phyloP scores from a whole-genome alignment of 768 basidiomycete species.

The Pseudohyphozyma bogoriensis region DNA sequence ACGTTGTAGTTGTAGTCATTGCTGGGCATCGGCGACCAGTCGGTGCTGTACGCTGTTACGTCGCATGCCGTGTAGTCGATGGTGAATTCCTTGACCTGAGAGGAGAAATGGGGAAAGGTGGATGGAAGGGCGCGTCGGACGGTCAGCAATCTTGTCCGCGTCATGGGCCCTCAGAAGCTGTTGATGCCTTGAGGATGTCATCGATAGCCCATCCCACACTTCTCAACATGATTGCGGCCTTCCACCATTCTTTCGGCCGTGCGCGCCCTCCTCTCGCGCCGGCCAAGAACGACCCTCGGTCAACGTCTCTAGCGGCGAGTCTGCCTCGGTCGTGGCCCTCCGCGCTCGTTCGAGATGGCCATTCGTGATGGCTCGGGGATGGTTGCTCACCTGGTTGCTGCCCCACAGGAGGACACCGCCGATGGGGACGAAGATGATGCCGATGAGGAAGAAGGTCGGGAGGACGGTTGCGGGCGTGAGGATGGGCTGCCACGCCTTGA shows the following conservation, averaged over 20 bases:
- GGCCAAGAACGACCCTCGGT: too few species aligned
- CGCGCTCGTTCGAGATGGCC: too few species aligned
- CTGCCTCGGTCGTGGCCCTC: too few species aligned
- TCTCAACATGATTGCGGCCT: too few species aligned
- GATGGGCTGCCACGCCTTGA: slow-evolving; percentile 99
- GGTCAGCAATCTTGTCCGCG: too few species aligned
- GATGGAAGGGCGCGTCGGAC: too few species aligned
- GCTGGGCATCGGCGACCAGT: slow-evolving; percentile 51
- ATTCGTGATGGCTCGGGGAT: background rate
- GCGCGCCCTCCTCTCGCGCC: too few species aligned
- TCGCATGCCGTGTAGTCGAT: slow-evolving; percentile 94
- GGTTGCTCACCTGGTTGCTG: slow-evolving; percentile 47
- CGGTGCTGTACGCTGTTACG: slow-evolving; percentile 45
- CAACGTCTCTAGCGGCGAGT: too few species aligned
- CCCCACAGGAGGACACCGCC: slow-evolving; percentile 87
- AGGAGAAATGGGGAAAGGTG: background rate
- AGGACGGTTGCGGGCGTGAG: slow-evolving; percentile 95
- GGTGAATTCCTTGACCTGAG: slow-evolving; percentile 78
- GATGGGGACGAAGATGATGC: slow-evolving; percentile 88
- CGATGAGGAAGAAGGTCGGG: slow-evolving; percentile 90
- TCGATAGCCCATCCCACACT: too few species aligned
- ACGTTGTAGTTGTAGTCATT: slow-evolving; percentile 55
- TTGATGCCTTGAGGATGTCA: too few species aligned
- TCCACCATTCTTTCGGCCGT: too few species aligned
- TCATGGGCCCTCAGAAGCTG: too few species aligned